These are phyloP conservation scores for Microcyclospora tardicrescens DNA, from an alignment of 2,329 filamentous ascomycete species.

Conservation along the genomic window DNA sequence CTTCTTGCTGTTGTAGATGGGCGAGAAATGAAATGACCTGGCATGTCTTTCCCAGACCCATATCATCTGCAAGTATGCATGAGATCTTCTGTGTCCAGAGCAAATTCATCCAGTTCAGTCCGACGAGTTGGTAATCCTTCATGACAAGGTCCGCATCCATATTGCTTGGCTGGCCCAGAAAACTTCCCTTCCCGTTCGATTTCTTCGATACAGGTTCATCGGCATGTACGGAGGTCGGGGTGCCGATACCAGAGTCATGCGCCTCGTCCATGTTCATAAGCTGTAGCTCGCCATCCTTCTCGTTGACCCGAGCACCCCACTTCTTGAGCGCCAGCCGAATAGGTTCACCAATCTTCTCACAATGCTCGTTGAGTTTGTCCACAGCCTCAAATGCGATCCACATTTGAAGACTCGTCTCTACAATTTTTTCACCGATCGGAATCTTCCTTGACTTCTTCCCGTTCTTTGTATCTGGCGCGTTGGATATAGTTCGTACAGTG, in stretches of 20 bases:
- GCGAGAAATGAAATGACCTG: conserved; percentile 89
- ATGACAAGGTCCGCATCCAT: conserved; percentile 67
- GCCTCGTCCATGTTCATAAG: conserved; percentile 41
- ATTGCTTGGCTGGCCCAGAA: conserved; percentile 54
- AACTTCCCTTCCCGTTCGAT: conserved; percentile 36
- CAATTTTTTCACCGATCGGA: conserved; percentile 52
- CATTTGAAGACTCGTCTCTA: conserved; percentile 58
- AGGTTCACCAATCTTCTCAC: conserved; percentile 58
- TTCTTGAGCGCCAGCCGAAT: conserved; percentile 50
- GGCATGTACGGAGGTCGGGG: conserved; percentile 34
- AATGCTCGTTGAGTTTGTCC: conserved; percentile 65
- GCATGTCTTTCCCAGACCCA: conserved; percentile 90
- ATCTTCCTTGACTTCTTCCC: conserved; percentile 38
- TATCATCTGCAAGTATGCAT: conserved; percentile 91
- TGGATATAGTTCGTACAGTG: conserved; percentile 52
- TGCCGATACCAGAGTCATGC: conserved; percentile 57
- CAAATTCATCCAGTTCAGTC: conserved; percentile 85
- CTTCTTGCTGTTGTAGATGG: conserved; percentile 58
- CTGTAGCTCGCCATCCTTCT: conserved; percentile 49
- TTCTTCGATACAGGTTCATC: conserved; percentile 14
- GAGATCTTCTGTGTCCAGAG: conserved; percentile 69
- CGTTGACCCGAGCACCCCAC: conserved; percentile 52
- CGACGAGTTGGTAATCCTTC: conserved; percentile 89
- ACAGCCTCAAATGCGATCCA: conserved; percentile 70
- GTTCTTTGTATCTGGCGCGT: conserved; percentile 37